Base-by-base conservation (phyloP, 2,329 filamentous ascomycete species). In the Elsinoe batatas region DNA sequence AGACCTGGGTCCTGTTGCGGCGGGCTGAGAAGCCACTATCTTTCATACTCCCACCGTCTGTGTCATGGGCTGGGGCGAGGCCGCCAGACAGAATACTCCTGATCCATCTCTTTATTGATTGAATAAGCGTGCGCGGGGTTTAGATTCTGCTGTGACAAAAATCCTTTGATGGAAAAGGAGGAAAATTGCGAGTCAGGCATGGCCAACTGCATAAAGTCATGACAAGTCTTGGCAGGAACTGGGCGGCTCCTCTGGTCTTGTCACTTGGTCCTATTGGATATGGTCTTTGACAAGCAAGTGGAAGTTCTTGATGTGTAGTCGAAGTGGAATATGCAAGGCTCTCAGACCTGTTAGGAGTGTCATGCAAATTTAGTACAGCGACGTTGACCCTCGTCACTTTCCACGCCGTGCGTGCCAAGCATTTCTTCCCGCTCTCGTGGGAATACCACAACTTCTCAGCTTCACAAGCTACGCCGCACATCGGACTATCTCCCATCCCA, bases 191-290 rank as follows among this genome's bases (percentile, higher is more conserved):
- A 46, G 43, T 46, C 43, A 46, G 43, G 43, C 15, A 46, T 50
- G n/a, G 38, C 38, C 15, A 3, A 18, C 2, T 17, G 3, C 20
- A 26, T 10, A 44, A 17, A 44, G 20, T 12, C 40, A 13, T 51
- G 47, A 51, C 47, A 51, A 33, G 47, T 20, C 47, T 51, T 38
- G 47, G 47, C 47, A 51, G 32, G 33, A 51, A 51, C 33, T 51
- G 18, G 18, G 10, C 15, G 38, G 40, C 17, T 26, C 18, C 4
- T 12, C n/a, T n/a, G 30, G 10, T 44, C 13, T 44, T 18, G 18
- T 44, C 40, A 3, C 38, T 42, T 42, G 6, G 13, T 18, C 15
- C 15, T 4, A 18, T n/a, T 38, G 15, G 36, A 38, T 38, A 10
- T 6, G 11, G 2, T 38, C 26, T 30, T 8, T 30, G 26, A 30